Evolutionary conservation across 1,284 basidiomycete genomes (phyloP).

Genomic region (Ganoderma multipileum): DNA sequence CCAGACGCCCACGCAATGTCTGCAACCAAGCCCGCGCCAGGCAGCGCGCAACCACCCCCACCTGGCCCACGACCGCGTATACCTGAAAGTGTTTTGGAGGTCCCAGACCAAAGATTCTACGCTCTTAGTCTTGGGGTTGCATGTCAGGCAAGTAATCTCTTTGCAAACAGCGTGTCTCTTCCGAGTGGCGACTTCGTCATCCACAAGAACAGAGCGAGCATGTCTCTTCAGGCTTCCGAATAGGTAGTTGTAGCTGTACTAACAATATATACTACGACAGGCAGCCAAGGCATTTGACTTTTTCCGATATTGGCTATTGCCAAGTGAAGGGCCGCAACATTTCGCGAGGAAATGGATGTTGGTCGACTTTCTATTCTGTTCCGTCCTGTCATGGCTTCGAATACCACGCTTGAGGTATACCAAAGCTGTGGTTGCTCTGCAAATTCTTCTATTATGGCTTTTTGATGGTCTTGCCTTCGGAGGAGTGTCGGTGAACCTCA

Average conservation of each 20-base stretch:
- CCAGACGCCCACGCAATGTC: constrained; percentile 23
- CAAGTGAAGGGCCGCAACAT: constrained; percentile 39
- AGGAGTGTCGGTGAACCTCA: constrained; percentile 47
- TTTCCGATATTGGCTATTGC: constrained; percentile 55
- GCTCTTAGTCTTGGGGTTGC: constrained; percentile 50
- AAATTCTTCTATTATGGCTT: constrained; percentile 64
- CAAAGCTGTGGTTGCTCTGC: constrained; percentile 63
- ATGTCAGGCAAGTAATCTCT: constrained; percentile 48
- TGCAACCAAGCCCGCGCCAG: constrained; percentile 21
- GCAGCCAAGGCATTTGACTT: constrained; percentile 74
- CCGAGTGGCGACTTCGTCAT: neutral
- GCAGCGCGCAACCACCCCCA: constrained; percentile 16
- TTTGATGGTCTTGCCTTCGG: constrained; percentile 79
- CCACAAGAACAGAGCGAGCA: neutral
- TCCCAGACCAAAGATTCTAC: constrained; percentile 57
- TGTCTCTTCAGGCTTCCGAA: neutral
- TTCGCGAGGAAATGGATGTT: constrained; percentile 73
- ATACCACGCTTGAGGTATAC: constrained; percentile 82
- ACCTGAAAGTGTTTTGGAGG: constrained; percentile 44
- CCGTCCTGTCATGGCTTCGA: constrained; percentile 67
- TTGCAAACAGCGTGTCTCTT: neutral
- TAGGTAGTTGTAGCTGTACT: neutral
- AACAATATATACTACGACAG: constrained; percentile 40
- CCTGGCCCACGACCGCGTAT: constrained; percentile 35
- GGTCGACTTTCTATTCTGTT: constrained; percentile 69